Evolutionary conservation across 768 basidiomycete species (phyloP).

Genomic region (Tylopilus rubrobrunneus): DNA sequence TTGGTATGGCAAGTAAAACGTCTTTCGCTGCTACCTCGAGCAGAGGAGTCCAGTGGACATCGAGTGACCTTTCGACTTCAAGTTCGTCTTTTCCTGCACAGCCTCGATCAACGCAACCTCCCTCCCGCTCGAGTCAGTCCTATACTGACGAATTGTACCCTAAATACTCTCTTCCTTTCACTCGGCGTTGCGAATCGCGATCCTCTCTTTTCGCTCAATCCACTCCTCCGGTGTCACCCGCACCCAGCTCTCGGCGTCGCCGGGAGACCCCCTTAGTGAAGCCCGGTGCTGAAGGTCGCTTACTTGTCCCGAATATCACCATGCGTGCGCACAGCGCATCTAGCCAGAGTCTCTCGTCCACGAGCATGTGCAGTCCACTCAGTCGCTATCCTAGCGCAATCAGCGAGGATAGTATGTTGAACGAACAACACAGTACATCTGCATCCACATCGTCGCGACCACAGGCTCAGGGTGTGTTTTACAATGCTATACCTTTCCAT

Average conservation of each 20-base stretch:
- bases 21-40: conserved; percentile 52
- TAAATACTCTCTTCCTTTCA: conserved; percentile 54
- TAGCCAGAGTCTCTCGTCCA: conserved; percentile 28
- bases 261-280: conserved; percentile 56
- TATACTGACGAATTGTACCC: conserved; percentile 46
- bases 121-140: conserved; percentile 28
- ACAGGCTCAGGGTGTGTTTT: conserved; percentile 48
- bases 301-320: conserved; percentile 50
- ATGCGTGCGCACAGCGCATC: conserved; percentile 31
- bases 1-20: conserved; percentile 28
- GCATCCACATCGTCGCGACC: conserved; percentile 35
- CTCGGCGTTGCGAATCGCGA: conserved; percentile 52
- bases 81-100: conserved; percentile 25
- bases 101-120: conserved; percentile 21
- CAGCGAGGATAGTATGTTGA: conserved; percentile 34
- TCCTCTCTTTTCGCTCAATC: conserved; percentile 39
- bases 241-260: conserved; percentile 34
- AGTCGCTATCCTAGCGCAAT: conserved; percentile 40
- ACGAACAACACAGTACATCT: conserved; percentile 21
- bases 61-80: conserved; percentile 28
- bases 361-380: conserved; percentile 35
- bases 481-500: neutral
- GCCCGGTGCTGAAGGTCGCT: conserved; percentile 59
- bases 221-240: conserved; percentile 33
- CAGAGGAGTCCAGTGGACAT: conserved; percentile 47